Base-by-base conservation (phyloP, 2,329 filamentous ascomycete genomes). In the Aspergillus uvarum region DNA sequence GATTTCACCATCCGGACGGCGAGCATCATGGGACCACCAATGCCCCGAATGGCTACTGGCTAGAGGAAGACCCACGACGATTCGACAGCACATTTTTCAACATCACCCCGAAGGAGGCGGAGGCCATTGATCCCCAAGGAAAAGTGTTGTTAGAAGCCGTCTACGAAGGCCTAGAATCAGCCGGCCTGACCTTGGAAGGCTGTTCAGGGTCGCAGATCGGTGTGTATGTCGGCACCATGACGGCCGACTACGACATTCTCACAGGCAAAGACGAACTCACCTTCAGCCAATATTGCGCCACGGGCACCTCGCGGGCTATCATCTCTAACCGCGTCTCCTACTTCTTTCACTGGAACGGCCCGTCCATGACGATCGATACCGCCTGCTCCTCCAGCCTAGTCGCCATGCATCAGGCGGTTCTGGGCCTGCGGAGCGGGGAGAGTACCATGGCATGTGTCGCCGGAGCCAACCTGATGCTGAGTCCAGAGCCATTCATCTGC, bases 341-440 rank as follows among this genome's bases (percentile, higher is more conserved):
- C 65, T 73, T 38, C 35, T 62, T 57, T 44, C 49, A 60, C 24
- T 55, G 48, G 10, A 38, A 29, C 6, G 61, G 77, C 0, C 73
- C 77, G 0, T 70, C 64, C 6, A 70, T 78, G 63, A 77, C 75
- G 0, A 70, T 80, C 21, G 77, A 80, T 29, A 80, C 78, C 0
- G 78, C 77, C 2, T 80, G 78, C 55, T 78, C 76, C 0, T 75
- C 75, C 0, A 72, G 68, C 53, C 59, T 80, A 2, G 63, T 72
- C 16, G 69, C 72, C 3, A 47, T 73, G 1, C 70, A 73, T 53
- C 61, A 64, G 7, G 71, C 69, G 3, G 65, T 69, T 10, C 66
- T 70, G 26, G 58, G 42, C 8, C 47, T 74, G 1, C 63, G 67
- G 1, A 59, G n/a, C 10, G 68, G 71, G 3, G 66, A 70, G 21